Evolutionary conservation across 106 monocot genomes (phyloP).

Genomic region (Apostasia ramifera): DNA sequence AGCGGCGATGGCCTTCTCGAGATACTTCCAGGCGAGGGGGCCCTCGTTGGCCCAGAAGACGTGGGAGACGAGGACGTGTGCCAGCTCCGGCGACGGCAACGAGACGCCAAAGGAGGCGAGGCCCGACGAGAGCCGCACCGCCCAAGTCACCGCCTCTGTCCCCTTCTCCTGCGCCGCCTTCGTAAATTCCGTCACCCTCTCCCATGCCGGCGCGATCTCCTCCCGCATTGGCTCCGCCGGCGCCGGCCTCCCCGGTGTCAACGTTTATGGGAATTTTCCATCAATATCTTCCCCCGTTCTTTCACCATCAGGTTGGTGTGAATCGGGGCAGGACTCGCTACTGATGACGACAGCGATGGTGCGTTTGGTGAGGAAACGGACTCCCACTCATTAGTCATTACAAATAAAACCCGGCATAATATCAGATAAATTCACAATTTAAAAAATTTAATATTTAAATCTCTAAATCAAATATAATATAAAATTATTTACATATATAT

Average conservation of each 20-base stretch:
- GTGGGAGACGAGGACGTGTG: constrained; percentile 24
- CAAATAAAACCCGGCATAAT: no score
- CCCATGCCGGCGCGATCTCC: constrained; percentile 11
- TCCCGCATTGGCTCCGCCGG: not conserved
- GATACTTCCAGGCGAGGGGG: constrained; percentile 75
- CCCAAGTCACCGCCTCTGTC: constrained; percentile 27
- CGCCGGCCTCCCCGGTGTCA: not conserved
- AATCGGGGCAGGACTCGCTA: no score
- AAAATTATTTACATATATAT: no score
- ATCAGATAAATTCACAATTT: no score
- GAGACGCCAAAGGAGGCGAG: constrained; percentile 5
- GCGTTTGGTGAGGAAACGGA: no score
- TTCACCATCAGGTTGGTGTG: no score
- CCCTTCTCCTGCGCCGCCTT: constrained; percentile 30
- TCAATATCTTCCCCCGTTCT: no score
- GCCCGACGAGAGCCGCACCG: constrained; percentile 13
- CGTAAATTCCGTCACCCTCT: constrained; percentile 34
- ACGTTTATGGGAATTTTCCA: not conserved
- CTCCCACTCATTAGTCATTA: no score
- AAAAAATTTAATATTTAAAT: no score
- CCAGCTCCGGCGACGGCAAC: constrained; percentile 36
- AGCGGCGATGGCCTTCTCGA: constrained; percentile 54
- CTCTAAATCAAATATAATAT: no score
- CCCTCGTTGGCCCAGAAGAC: constrained; percentile 38
- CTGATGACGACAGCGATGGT: no score